Base-by-base conservation (phyloP, 1,284 basidiomycete genomes). In the Calocybe gambosa region DNA sequence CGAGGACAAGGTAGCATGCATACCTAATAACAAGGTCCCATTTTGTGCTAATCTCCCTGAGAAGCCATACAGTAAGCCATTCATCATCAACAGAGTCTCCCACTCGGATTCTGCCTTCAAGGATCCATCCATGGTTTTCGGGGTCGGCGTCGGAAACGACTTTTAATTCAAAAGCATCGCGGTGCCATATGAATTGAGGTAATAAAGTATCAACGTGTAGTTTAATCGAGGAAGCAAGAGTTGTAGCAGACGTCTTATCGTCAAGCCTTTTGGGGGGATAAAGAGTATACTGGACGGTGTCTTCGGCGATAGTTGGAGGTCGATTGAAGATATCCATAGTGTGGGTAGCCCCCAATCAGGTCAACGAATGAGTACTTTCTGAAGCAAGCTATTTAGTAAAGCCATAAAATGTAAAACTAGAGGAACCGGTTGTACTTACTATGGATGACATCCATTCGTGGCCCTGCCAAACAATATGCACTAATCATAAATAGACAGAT, bases 21-120 rank as follows among this genome's bases (percentile, higher is more conserved):
- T 55, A 88, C 87, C 85, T 84, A 45, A 93, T 75, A 8, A 78
- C 78, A 36, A 89, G 69, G 54, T 90, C 83, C 84, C 88, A 93
- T 50, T 77, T 78, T 40, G 70, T 66, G 50, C 82, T 87, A 46
- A 94, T 74, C 64, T 90, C 77, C 54, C 73, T 74, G 51, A 96
- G 66, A 29, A 97, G 70, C 89, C 91, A 98, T 12, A 95, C 90
- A 13, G 80, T 75, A 59, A 85, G 86, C 94, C 94, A 98, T 66
- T 98, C 95, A 60, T 98, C 94, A 60, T 98, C 93, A 15, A 98
- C 78, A 43, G 85, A 89, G 63, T 96, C 95, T 2, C 93, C 93
- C 16, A 95, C 86, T 39, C 93, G 74, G 82, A 93, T 89, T 29
- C 71, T 69, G 5, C 92, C 89, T 56, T 87, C 80, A 0, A 93